Evolutionary conservation across 1,284 basidiomycete species (phyloP).

Genomic region (Cystobasidiaceae sp.): DNA sequence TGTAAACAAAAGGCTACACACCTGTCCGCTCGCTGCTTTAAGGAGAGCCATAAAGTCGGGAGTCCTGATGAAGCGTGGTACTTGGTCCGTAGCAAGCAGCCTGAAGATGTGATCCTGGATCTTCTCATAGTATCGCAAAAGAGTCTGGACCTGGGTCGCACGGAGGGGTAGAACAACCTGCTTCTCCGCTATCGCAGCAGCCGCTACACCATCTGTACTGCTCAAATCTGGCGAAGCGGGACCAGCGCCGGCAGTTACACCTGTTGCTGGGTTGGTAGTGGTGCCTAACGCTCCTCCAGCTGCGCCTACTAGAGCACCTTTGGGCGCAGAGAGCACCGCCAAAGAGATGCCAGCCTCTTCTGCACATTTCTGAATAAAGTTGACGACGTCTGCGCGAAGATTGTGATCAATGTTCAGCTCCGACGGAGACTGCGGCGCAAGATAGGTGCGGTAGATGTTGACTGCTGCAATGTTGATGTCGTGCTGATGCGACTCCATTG

Average conservation of each 20-base stretch:
- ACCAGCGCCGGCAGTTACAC: not conserved
- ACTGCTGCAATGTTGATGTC: conserved; percentile 90
- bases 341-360: conserved; percentile 24
- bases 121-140: conserved; percentile 89
- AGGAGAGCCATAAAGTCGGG: conserved; percentile 34
- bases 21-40: conserved; percentile 20
- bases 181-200: conserved; percentile 10
- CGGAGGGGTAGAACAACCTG: conserved; percentile 48
- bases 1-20: not conserved
- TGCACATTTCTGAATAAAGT: conserved; percentile 58
- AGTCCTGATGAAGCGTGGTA: conserved; percentile 33
- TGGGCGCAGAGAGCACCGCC: conserved; percentile 6
- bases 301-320: conserved; percentile 7
- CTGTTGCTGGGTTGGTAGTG: conserved; percentile 64
- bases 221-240: conserved; percentile 45
- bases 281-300: not conserved
- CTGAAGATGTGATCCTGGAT: conserved; percentile 96
- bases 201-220: conserved; percentile 53
- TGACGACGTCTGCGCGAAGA: conserved; percentile 84
- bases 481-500: conserved; percentile 97
- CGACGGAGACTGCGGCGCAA: conserved; percentile 87
- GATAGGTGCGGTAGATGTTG: conserved; percentile 88
- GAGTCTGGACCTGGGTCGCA: conserved; percentile 87
- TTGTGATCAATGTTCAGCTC: conserved; percentile 98
- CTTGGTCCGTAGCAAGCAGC: conserved; percentile 88